phyloP scores from a whole-genome alignment of 495 filamentous ascomycete species.

The Penicillium longicatenatum region DNA sequence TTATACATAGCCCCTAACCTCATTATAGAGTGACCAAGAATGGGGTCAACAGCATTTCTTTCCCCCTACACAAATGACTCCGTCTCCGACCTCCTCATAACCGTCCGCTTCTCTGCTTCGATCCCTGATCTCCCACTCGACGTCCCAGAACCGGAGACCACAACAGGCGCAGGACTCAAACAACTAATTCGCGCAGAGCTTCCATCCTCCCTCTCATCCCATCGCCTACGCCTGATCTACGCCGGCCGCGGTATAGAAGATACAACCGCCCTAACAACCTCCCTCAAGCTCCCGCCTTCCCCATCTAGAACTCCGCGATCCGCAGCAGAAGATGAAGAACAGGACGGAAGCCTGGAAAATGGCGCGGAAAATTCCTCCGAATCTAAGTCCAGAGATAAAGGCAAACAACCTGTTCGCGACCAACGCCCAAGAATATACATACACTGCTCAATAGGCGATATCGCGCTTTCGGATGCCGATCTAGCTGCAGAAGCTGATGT shows the following conservation, averaged over 20 bases:
- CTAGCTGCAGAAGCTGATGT: slow-evolving; percentile 66
- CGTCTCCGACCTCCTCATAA: slow-evolving; percentile 62
- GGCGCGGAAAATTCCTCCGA: slow-evolving; percentile 8
- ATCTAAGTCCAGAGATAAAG: slow-evolving; percentile 46
- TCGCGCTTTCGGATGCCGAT: slow-evolving; percentile 61
- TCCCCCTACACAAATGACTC: slow-evolving; percentile 17
- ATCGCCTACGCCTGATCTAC: slow-evolving; percentile 84
- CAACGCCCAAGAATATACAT: slow-evolving; percentile 65
- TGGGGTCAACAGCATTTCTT: slow-evolving; percentile 24
- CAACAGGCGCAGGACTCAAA: slow-evolving; percentile 74
- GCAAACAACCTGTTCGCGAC: slow-evolving; percentile 55
- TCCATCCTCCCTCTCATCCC: slow-evolving; percentile 57
- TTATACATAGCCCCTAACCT: neutral
- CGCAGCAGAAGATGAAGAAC: slow-evolving; percentile 29
- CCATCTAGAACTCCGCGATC: slow-evolving; percentile 39
- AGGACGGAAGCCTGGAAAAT: slow-evolving; percentile 12
- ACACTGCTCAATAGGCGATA: slow-evolving; percentile 82
- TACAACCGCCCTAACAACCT: slow-evolving; percentile 59
- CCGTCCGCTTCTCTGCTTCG: slow-evolving; percentile 83
- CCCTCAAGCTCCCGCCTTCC: slow-evolving; percentile 62
- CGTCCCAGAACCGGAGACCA: slow-evolving; percentile 64
- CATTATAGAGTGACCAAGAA: slow-evolving; percentile 1
- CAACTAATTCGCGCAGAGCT: slow-evolving; percentile 77
- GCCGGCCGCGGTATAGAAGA: slow-evolving; percentile 82
- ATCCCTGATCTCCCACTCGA: slow-evolving; percentile 82